Evolutionary conservation across 2,329 filamentous ascomycete species (phyloP).

Genomic region (Elsinoe australis): DNA sequence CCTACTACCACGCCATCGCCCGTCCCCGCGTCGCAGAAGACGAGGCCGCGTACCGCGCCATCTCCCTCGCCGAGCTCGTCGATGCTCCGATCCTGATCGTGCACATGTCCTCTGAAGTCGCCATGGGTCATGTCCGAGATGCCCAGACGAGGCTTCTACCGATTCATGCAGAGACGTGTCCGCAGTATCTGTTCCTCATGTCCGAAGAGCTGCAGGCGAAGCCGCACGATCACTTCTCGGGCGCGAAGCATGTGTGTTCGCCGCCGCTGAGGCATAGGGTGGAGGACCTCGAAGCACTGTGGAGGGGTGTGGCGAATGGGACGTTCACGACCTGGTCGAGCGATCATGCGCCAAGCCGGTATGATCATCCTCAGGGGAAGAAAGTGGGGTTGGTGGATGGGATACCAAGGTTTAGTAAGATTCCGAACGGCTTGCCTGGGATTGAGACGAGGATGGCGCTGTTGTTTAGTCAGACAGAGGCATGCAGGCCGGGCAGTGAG

Average conservation of each 20-base stretch:
- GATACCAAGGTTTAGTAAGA: conserved; percentile 34
- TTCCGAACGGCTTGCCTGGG: conserved; percentile 39
- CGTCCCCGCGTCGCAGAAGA: conserved; percentile 42
- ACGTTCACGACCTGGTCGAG: conserved; percentile 32
- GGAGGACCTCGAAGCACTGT: conserved; percentile 30
- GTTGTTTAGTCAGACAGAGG: conserved; percentile 32
- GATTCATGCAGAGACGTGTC: conserved; percentile 34
- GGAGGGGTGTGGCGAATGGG: conserved; percentile 31
- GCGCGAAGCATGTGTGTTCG: conserved; percentile 32
- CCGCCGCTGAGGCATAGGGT: conserved; percentile 29
- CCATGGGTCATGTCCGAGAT: conserved; percentile 30
- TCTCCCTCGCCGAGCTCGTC: conserved; percentile 43
- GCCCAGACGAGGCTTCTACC: conserved; percentile 31
- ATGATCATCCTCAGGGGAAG: conserved; percentile 34
- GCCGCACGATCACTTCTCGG: conserved; percentile 30
- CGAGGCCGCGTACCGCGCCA: conserved; percentile 46
- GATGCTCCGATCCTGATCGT: conserved; percentile 48
- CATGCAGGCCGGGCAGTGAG: conserved; percentile 24
- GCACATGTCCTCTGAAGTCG: conserved; percentile 41
- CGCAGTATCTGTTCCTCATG: conserved; percentile 32
- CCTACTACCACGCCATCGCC: conserved; percentile 42
- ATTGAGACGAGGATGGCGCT: conserved; percentile 38
- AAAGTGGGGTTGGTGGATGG: conserved; percentile 32
- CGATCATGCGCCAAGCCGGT: conserved; percentile 35
- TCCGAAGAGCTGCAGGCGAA: conserved; percentile 28